phyloP scores from a whole-genome alignment of 495 filamentous ascomycete species.

The Penicillium pancosmium region DNA sequence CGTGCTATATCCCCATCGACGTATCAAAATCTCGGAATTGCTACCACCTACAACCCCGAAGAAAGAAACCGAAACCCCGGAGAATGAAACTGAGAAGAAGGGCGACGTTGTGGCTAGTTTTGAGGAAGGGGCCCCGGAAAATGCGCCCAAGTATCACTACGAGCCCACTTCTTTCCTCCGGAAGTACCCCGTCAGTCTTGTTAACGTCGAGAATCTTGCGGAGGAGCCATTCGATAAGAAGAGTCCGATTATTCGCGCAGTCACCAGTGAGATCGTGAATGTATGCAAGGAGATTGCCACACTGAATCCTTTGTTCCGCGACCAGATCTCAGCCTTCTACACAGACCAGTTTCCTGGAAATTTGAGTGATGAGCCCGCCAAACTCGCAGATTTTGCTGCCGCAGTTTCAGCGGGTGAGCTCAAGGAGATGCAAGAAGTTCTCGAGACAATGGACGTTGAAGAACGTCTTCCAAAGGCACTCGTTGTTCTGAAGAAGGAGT shows the following conservation, averaged over 20 bases:
- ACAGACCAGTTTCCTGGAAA: conserved; percentile 94
- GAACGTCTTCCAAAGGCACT: conserved; percentile 88
- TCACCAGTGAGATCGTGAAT: conserved; percentile 96
- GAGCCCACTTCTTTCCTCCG: conserved; percentile 89
- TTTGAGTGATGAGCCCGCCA: conserved; percentile 90
- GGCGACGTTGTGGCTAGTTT: conserved; percentile 98
- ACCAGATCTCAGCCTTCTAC: conserved; percentile 96
- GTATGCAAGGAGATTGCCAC: conserved; percentile 96
- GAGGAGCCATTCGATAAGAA: conserved; percentile 91
- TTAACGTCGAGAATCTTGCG: conserved; percentile 88
- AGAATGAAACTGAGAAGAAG: conserved; percentile 68
- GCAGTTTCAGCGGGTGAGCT: conserved; percentile 91
- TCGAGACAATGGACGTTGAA: conserved; percentile 85
- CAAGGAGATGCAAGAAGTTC: conserved; percentile 90
- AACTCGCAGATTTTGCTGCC: conserved; percentile 95
- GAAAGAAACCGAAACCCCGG: conserved; percentile 49
- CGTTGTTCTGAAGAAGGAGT: conserved; percentile 91
- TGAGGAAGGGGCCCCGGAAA: conserved; percentile 66
- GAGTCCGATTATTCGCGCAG: conserved; percentile 79
- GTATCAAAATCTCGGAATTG: conserved; percentile 85
- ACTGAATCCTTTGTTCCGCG: conserved; percentile 92
- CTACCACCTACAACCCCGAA: conserved; percentile 62
- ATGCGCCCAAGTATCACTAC: conserved; percentile 60
- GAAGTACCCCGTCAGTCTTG: conserved; percentile 87
- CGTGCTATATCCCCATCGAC: conserved; percentile 92